Evolutionary conservation across 768 basidiomycete species (phyloP).

Genomic region (Mycena chlorophos): DNA sequence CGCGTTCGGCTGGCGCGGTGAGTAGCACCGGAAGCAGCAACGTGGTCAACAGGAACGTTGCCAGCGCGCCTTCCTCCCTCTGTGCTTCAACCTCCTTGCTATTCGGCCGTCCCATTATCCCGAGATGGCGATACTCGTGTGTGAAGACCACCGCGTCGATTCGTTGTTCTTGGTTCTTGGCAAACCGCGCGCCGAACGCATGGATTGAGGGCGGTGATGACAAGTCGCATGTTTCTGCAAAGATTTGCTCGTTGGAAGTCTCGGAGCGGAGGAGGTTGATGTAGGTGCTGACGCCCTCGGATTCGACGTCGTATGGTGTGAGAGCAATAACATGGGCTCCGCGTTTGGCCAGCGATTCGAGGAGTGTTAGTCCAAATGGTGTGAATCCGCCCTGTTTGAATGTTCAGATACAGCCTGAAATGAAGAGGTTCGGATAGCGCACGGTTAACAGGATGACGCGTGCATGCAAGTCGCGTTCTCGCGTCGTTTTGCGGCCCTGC

Average conservation of each 20-base stretch:
- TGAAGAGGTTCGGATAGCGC: background rate
- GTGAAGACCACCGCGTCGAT: conserved; percentile 79
- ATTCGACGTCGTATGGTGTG: conserved; percentile 56
- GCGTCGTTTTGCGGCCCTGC: conserved; percentile 67
- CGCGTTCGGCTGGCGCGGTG: conserved; percentile 81
- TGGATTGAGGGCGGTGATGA: conserved; percentile 65
- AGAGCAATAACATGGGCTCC: conserved; percentile 83
- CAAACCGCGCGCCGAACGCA: conserved; percentile 67
- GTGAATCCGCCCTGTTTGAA: conserved; percentile 77
- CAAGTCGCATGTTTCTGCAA: conserved; percentile 77
- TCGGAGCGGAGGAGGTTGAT: conserved; percentile 66
- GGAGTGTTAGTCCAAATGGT: conserved; percentile 65
- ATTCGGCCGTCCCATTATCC: conserved; percentile 32
- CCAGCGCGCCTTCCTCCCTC: conserved; percentile 39
- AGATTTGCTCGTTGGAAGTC: conserved; percentile 75
- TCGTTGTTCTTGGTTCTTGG: conserved; percentile 62
- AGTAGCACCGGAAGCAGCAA: conserved; percentile 78
- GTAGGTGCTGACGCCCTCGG: conserved; percentile 56
- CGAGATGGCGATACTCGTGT: conserved; percentile 74
- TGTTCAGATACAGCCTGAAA: background rate
- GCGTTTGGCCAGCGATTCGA: conserved; percentile 65
- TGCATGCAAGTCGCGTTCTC: conserved; percentile 77
- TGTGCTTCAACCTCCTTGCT: conserved; percentile 1
- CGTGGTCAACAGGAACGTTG: conserved; percentile 78
- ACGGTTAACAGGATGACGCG: conserved; percentile 73